Percentiles rank a stretch among this genome's conserved stretches.
These are phyloP conservation scores for Eruca vesicaria DNA, from an alignment of 441 rosid genomes.

Conservation along the genomic window DNA sequence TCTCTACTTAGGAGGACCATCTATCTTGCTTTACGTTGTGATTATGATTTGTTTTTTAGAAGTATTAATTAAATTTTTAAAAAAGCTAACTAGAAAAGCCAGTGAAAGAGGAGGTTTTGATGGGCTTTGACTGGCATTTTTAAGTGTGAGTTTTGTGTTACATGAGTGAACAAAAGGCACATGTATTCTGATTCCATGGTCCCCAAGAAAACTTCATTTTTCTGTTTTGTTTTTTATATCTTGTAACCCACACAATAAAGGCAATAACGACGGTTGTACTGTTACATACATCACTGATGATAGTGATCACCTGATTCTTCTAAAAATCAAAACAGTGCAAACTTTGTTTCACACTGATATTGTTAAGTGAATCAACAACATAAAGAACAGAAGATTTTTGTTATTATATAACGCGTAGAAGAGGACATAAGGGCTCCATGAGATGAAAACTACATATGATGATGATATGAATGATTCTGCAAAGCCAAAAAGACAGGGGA, in stretches of 20 bases:
- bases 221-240: not conserved
- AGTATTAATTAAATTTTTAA: constrained; percentile 1
- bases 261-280: constrained; percentile 18
- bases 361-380: constrained; percentile 18
- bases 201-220: not conserved
- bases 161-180: constrained; percentile 29
- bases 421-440: constrained; percentile 30
- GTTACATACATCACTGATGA: constrained; percentile 17
- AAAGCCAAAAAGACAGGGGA: constrained; percentile 8
- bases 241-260: constrained; percentile 15
- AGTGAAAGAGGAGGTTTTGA: constrained; percentile 11
- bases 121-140: constrained; percentile 26
- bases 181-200: constrained; percentile 19
- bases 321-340: constrained; percentile 22
- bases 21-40: not conserved
- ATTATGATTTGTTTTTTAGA: not conserved
- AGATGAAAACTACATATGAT: constrained; percentile 22
- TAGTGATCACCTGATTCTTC: constrained; percentile 1
- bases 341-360: constrained; percentile 17
- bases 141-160: constrained; percentile 25
- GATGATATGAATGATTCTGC: constrained; percentile 15
- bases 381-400: constrained; percentile 7
- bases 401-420: constrained; percentile 20
- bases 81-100: constrained; percentile 13
- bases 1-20: not conserved